Conservation (phyloP, 2,329 filamentous ascomycete genomes). For the Fusarium sp. region DNA sequence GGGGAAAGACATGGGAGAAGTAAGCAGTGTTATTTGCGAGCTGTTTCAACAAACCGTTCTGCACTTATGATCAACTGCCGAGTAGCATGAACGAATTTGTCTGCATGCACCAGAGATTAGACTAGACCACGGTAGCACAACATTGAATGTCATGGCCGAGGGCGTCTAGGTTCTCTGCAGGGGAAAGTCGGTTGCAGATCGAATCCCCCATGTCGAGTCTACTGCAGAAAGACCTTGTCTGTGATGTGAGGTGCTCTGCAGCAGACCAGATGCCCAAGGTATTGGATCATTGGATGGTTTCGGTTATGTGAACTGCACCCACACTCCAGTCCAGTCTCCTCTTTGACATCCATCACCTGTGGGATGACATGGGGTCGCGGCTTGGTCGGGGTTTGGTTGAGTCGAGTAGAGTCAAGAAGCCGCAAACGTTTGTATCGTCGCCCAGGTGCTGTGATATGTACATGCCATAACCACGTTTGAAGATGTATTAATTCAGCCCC, state of each 20-base stretch:
- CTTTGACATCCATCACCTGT: slow-evolving; percentile 12
- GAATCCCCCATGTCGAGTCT: slow-evolving; percentile 31
- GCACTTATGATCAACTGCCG: slow-evolving; percentile 7
- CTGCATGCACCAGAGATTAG: background rate
- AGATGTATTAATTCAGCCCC: slow-evolving; percentile 1
- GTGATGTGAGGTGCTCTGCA: slow-evolving; percentile 41
- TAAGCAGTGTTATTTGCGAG: slow-evolving; percentile 9
- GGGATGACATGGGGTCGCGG: slow-evolving; percentile 11
- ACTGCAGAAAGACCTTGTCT: slow-evolving; percentile 37
- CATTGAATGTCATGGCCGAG: slow-evolving; percentile 29
- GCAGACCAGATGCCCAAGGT: slow-evolving; percentile 15
- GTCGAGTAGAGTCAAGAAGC: slow-evolving; percentile 11
- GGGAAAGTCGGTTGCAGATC: slow-evolving; percentile 42
- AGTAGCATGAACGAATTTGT: slow-evolving; percentile 3
- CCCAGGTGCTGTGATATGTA: slow-evolving; percentile 20
- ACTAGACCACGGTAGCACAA: slow-evolving; percentile 24
- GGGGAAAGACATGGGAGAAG: background rate
- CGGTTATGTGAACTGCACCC: slow-evolving; percentile 44
- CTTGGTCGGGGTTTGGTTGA: slow-evolving; percentile 5
- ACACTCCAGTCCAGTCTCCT: slow-evolving; percentile 18
- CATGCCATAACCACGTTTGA: slow-evolving; percentile 14
- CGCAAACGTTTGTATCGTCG: slow-evolving; percentile 34
- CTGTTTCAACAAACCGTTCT: slow-evolving; percentile 21
- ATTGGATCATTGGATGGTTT: slow-evolving; percentile 21
- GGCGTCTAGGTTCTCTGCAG: slow-evolving; percentile 29